Percentiles rank a stretch among this genome's conserved stretches.
phyloP scores from a whole-genome alignment of 805 yeast genomes.

The Saccharomycopsis sp. region DNA sequence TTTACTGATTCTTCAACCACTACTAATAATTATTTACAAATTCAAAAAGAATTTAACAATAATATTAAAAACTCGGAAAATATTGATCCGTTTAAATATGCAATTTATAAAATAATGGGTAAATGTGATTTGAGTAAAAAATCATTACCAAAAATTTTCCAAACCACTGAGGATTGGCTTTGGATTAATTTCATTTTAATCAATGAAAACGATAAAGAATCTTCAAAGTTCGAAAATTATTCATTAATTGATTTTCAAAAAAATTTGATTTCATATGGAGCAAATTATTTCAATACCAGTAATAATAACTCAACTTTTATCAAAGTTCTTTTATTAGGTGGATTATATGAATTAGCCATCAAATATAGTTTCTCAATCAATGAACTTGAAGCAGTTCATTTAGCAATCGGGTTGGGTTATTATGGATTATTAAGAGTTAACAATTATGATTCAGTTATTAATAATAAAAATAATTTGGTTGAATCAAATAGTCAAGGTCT shows the following conservation, averaged over 20 bases:
- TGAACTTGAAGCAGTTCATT: slow-evolving; percentile 83
- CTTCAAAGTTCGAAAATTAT: slow-evolving; percentile 59
- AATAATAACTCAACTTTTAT: slow-evolving; percentile 53
- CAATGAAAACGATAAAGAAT: slow-evolving; percentile 39
- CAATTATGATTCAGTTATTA: slow-evolving; percentile 19
- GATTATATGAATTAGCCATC: slow-evolving; percentile 74
- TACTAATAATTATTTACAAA: slow-evolving; percentile 53
- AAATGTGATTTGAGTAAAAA: slow-evolving; percentile 68
- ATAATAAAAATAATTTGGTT: slow-evolving; percentile 27
- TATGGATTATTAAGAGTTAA: slow-evolving; percentile 55
- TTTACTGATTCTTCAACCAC: slow-evolving; percentile 55
- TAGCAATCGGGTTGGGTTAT: slow-evolving; percentile 71
- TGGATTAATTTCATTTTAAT: slow-evolving; percentile 85
- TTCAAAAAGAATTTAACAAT: slow-evolving; percentile 75
- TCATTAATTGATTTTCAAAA: slow-evolving; percentile 65
- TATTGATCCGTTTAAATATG: slow-evolving; percentile 83
- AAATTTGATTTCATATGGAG: slow-evolving; percentile 60
- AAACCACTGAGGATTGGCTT: slow-evolving; percentile 90
- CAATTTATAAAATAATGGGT: slow-evolving; percentile 88
- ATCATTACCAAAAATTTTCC: slow-evolving; percentile 53
- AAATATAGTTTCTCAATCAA: slow-evolving; percentile 48
- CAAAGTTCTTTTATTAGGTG: slow-evolving; percentile 63
- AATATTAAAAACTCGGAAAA: slow-evolving; percentile 57
- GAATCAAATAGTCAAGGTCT: slow-evolving; percentile 25
- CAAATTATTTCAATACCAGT: slow-evolving; percentile 44